A percentile compares a stretch with the other conserved stretches of the same genome.
These are phyloP conservation scores for Canna indica DNA, from an alignment of 176 grass and related monocot species.

Conservation along the genomic window DNA sequence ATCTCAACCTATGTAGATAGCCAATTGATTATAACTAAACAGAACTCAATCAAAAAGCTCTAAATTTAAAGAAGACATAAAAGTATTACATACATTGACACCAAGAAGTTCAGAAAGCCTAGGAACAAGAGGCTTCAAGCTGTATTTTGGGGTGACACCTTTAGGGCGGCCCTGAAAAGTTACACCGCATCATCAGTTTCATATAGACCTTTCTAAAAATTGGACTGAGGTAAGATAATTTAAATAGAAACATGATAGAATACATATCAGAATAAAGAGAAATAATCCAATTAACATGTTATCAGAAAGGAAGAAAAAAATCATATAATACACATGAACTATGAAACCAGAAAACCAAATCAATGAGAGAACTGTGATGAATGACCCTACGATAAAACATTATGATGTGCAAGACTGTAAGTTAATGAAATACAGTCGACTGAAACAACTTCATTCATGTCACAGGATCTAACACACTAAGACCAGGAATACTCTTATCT, in stretches of 20 bases:
- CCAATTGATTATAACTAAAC: not conserved
- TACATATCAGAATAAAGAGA: not conserved
- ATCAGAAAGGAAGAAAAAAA: no score
- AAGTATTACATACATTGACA: conserved; percentile 44
- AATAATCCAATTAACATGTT: not conserved
- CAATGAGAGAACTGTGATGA: no score
- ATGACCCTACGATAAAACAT: no score
- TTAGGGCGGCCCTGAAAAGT: conserved; percentile 75
- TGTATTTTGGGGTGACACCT: conserved; percentile 88
- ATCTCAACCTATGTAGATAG: conserved; percentile 56
- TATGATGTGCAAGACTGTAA: no score
- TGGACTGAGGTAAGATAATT: not conserved
- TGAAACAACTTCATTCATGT: not conserved
- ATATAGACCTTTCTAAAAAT: not conserved
- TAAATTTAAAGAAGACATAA: not conserved
- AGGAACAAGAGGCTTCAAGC: conserved; percentile 92
- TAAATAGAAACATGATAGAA: not conserved
- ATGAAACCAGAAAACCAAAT: no score
- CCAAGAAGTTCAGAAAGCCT: conserved; percentile 85
- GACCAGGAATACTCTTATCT: not conserved
- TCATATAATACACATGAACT: no score
- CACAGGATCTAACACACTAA: not conserved
- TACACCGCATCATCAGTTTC: not conserved
- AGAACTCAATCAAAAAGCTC: not conserved
- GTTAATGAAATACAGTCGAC: not conserved